Percentiles rank a stretch among this genome's conserved stretches.
phyloP scores from a whole-genome alignment of 306 rosid genomes.

The Quercus variabilis region DNA sequence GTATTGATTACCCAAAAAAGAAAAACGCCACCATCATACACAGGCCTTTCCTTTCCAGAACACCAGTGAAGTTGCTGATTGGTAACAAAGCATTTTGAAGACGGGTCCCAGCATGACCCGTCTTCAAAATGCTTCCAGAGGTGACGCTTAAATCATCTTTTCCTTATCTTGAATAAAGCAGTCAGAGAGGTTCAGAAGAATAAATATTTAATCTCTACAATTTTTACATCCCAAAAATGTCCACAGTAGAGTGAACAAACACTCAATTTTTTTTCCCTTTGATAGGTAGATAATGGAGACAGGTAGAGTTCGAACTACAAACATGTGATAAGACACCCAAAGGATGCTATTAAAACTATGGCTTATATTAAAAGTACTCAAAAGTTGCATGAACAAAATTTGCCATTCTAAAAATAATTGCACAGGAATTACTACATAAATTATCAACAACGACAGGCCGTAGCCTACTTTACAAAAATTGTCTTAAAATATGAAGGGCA shows the following conservation, averaged over 20 bases:
- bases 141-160: neutral
- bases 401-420: neutral
- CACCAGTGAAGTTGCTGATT: too few relatives aligned
- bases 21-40: too few relatives aligned
- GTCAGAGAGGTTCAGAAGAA: neutral
- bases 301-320: too few relatives aligned
- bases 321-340: too few relatives aligned
- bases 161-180: neutral
- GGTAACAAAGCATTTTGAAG: too few relatives aligned
- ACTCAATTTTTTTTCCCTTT: neutral
- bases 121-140: neutral
- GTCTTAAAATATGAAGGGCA: slow-evolving; percentile 4
- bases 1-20: too few relatives aligned
- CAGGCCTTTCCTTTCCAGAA: too few relatives aligned
- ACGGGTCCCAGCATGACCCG: neutral
- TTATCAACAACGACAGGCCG: slow-evolving; percentile 6
- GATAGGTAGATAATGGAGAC: too few relatives aligned
- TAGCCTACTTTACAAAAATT: slow-evolving; percentile 10
- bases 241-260: neutral
- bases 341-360: neutral
- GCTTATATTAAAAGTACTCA: neutral
- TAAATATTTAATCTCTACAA: neutral
- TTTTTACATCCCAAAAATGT: neutral
- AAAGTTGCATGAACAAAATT: neutral
- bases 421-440: neutral